Evolutionary conservation across 768 basidiomycete species (phyloP), one percentile per base, ranked within the genome.

Genomic region (Russula sp.): DNA sequence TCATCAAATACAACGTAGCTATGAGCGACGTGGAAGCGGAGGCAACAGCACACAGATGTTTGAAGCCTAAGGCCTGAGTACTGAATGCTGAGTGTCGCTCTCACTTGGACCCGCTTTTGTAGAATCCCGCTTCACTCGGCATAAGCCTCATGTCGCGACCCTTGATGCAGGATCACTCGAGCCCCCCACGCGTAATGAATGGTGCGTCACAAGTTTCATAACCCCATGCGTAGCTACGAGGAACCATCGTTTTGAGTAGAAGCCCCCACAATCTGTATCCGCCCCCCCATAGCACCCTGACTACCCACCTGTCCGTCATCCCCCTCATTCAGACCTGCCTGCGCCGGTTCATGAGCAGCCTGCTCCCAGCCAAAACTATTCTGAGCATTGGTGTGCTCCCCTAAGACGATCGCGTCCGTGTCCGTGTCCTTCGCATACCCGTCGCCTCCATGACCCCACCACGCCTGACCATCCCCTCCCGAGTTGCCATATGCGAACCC

Each of bases 241-340:
- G 60, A 63, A 45, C 66, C 68, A 25, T 69, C 68, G 42, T 63
- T 61, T 65, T 77, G 80, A 65, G 84, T 82, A 73, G 87, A 89
- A 56, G 84, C 73, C 89, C 83, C 86, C 22, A 88, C 75, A 66
- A 77, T 81, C 73, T 84, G 82, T 87, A 90, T 90, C 61, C 79
- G 65, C 38, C 71, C 72, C 7, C 63, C 61, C 25, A 54, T 41
- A 20, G 59, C 60, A 16, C 59, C 66, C n/a, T 56, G 59, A 18
- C 35, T 45, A n/a, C 25, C 60, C 48, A 25, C 29, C 25, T n/a
- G 52, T 29, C 25, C 42, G 11, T 43, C 49, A 4, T 29, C 62
- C n/a, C 62, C 58, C 13, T 64, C 61, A 2, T 34, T 43, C 34
- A 42, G 46, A 49, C 54, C 48, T 25, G 35, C 56, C 48, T 56